Percentiles rank a stretch among this genome's conserved stretches.
phyloP scores from a whole-genome alignment of 306 rosid species.

The Cucurbita ficifolia region DNA sequence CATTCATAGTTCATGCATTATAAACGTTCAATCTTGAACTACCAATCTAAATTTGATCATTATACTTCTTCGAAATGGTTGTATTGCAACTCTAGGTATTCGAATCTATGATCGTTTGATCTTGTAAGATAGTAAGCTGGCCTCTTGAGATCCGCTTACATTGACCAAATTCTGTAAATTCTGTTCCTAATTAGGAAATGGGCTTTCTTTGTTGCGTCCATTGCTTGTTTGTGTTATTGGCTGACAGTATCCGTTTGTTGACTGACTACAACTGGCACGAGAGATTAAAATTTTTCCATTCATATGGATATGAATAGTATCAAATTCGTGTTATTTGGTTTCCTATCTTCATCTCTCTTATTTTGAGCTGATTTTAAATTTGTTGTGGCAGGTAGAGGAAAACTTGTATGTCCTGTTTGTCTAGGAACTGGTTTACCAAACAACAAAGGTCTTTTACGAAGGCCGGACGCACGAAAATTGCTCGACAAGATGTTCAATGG shows the following conservation, averaged over 20 bases:
- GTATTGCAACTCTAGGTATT: too few relatives aligned
- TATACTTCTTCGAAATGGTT: too few relatives aligned
- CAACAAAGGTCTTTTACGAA: conserved; percentile 79
- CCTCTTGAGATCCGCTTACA: neutral
- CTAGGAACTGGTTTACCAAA: conserved; percentile 90
- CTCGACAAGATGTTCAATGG: conserved; percentile 94
- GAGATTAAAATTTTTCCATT: too few relatives aligned
- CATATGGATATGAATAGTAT: too few relatives aligned
- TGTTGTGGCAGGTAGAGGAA: conserved; percentile 57
- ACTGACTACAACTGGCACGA: too few relatives aligned
- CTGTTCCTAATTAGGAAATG: neutral
- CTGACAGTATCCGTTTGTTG: too few relatives aligned
- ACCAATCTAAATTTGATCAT: too few relatives aligned
- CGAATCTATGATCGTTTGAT: too few relatives aligned
- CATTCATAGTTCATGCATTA: too few relatives aligned
- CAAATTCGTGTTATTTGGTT: neutral
- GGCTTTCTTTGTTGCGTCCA: neutral
- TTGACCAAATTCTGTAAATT: too few relatives aligned
- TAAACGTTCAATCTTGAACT: too few relatives aligned
- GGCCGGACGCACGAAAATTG: conserved; percentile 67
- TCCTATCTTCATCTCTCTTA: neutral
- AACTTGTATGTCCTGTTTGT: conserved; percentile 90
- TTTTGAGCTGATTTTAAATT: neutral
- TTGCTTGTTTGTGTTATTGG: neutral
- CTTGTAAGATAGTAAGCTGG: too few relatives aligned